A percentile compares a stretch with the other conserved stretches of the same genome.
Conservation (phyloP, 371 early-diverging fungal genomes). For the Syncephalastrum monosporum region DNA sequence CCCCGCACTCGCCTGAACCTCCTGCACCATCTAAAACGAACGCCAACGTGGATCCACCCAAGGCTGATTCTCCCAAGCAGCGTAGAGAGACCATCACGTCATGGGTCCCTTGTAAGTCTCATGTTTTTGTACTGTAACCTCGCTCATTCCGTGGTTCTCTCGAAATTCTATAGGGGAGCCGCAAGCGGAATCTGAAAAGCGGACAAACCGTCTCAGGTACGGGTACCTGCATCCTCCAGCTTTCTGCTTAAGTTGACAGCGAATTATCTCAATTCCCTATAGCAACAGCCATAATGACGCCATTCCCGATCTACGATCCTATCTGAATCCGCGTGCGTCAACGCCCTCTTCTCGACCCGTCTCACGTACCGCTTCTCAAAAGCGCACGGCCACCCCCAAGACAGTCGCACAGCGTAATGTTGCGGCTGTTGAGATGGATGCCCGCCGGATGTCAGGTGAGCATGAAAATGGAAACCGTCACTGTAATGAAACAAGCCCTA, state of each 20-base stretch:
- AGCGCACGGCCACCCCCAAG: background rate
- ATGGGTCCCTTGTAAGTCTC: slow-evolving; percentile 21
- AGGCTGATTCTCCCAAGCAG: background rate
- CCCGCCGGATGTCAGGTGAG: slow-evolving; percentile 17
- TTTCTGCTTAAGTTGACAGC: background rate
- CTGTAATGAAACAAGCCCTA: background rate
- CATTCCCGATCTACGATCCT: slow-evolving; percentile 26
- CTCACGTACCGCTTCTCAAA: slow-evolving; percentile 6
- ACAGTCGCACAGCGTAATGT: too few relatives aligned
- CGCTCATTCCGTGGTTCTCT: background rate
- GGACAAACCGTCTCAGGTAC: slow-evolving; percentile 5
- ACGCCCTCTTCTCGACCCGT: background rate
- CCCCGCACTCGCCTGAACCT: too few relatives aligned
- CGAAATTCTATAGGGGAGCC: slow-evolving; percentile 12
- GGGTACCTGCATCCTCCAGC: slow-evolving; percentile 3
- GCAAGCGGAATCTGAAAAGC: slow-evolving; percentile 1
- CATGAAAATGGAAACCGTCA: background rate
- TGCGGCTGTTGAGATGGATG: background rate
- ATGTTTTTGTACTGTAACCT: slow-evolving; percentile 1
- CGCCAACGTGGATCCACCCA: background rate
- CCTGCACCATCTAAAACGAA: too few relatives aligned
- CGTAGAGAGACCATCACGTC: slow-evolving; percentile 13
- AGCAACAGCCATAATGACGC: slow-evolving; percentile 7
- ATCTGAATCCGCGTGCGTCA: slow-evolving; percentile 13
- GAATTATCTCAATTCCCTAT: background rate